Evolutionary conservation across 2,329 filamentous ascomycete species (phyloP).

Genomic region (Mycogone perniciosa): DNA sequence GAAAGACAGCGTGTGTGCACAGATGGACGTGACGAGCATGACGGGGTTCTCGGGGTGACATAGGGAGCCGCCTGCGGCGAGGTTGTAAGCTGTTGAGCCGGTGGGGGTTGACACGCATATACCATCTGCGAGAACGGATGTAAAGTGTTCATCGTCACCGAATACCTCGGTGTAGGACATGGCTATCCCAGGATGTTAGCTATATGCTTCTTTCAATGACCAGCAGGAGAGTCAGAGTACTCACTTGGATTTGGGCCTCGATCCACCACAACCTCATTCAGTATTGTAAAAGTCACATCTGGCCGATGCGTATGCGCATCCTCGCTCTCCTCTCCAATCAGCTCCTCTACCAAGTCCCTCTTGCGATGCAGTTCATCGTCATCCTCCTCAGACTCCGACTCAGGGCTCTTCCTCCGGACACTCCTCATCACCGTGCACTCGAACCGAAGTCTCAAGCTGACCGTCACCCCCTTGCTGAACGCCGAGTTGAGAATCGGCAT

Average conservation of each 20-base stretch:
- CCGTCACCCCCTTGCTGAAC: conserved; percentile 78
- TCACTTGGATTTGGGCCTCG: conserved; percentile 85
- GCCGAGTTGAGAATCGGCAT: conserved; percentile 61
- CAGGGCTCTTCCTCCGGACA: conserved; percentile 37
- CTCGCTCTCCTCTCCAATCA: conserved; percentile 79
- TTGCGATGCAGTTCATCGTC: conserved; percentile 32
- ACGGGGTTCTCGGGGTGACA: conserved; percentile 96
- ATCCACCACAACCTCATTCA: conserved; percentile 97
- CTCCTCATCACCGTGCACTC: conserved; percentile 91
- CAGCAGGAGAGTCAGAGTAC: conserved; percentile 26
- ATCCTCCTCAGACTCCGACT: conserved; percentile 26
- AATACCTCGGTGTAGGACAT: conserved; percentile 92
- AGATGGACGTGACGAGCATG: conserved; percentile 90
- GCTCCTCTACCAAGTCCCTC: conserved; percentile 77
- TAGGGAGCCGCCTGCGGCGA: conserved; percentile 88
- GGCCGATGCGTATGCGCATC: conserved; percentile 80
- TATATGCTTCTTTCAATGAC: neutral
- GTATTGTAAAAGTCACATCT: conserved; percentile 77
- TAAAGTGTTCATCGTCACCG: conserved; percentile 92
- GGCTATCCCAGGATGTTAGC: conserved; percentile 40
- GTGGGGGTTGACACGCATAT: conserved; percentile 92
- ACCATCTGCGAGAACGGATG: conserved; percentile 86
- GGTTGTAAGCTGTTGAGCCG: conserved; percentile 90
- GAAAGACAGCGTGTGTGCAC: conserved; percentile 91
- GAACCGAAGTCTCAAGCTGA: conserved; percentile 81